Conservation (phyloP, 805 yeast genomes). For the Metschnikowia peoriensis region DNA sequence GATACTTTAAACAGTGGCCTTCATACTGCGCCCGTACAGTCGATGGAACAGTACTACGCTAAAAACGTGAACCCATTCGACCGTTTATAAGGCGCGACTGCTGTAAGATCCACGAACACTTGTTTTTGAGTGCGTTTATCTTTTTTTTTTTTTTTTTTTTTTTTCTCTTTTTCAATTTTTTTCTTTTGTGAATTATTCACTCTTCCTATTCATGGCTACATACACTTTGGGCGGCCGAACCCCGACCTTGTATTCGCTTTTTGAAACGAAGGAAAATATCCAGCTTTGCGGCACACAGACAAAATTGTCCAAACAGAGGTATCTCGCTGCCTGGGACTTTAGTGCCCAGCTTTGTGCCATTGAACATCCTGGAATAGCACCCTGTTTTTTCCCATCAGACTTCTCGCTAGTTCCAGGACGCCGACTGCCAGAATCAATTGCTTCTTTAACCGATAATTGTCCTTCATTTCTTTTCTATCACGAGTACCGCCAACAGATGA, state of each 20-base stretch:
- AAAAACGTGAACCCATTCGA: conserved; percentile 19
- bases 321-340: conserved; percentile 14
- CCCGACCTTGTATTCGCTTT: conserved; percentile 8
- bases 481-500: conserved; percentile 5
- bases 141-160: not conserved
- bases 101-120: no score
- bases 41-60: conserved; percentile 19
- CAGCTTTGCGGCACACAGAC: not conserved
- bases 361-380: conserved; percentile 11
- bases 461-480: conserved; percentile 11
- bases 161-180: not conserved
- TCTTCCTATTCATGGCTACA: not conserved
- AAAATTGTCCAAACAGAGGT: not conserved
- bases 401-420: conserved; percentile 10
- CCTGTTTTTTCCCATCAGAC: conserved; percentile 16
- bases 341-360: conserved; percentile 14
- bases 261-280: conserved; percentile 6
- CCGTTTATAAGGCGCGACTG: conserved; percentile 7
- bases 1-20: conserved; percentile 14
- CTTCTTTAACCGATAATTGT: conserved; percentile 2
- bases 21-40: conserved; percentile 20
- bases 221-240: not conserved
- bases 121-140: not conserved
- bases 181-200: not conserved
- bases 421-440: conserved; percentile 1